Evolutionary conservation across 257 asterid species (phyloP), one percentile per base, ranked within the genome.

Genomic region (Solanum stenotomum): DNA sequence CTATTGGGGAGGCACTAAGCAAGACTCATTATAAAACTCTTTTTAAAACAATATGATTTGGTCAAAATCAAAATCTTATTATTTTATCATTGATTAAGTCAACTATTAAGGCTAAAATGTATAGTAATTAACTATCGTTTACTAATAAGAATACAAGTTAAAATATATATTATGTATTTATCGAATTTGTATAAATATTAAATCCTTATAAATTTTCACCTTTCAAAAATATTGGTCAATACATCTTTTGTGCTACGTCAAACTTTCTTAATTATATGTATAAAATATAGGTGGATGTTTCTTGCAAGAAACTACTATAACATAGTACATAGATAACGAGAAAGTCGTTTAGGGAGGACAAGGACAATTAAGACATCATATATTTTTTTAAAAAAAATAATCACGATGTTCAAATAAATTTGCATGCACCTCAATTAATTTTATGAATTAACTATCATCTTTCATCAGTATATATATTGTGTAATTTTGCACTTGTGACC

Each of bases 131-230:
- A 63, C 70, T 4, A 4, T 63, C 15, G 7, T 63, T 23, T 63
- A 23, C 27, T 2, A 63, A 63, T 63, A 63, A 23, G 70, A 63
- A 56, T 63, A 0, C 1, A 23, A 23, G 6, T 63, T 63, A 23
- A 63, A 4, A 63, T n/a, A 61, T 61, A 10, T 61, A 0, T 63
- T 10, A 23, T 67, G 20, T 27, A 13, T 27, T 67, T 67, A 13
- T n/a, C 3, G 0, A n/a, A 63, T 63, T 63, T n/a, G 15, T 63
- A 23, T 63, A 63, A n/a, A 63, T 11, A 63, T n/a, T 25, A 0
- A 63, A 2, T 63, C 0, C 1, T 23, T 0, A n/a, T 4, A 63
- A 63, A 10, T 0, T 10, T 63, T 23, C 2, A 23, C 15, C 16
- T 9, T 63, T 25, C 0, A 10, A 23, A 63, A 11, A 10, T 65